Evolutionary conservation across 2,329 filamentous ascomycete species (phyloP).

Genomic region (Myriangium duriaei): DNA sequence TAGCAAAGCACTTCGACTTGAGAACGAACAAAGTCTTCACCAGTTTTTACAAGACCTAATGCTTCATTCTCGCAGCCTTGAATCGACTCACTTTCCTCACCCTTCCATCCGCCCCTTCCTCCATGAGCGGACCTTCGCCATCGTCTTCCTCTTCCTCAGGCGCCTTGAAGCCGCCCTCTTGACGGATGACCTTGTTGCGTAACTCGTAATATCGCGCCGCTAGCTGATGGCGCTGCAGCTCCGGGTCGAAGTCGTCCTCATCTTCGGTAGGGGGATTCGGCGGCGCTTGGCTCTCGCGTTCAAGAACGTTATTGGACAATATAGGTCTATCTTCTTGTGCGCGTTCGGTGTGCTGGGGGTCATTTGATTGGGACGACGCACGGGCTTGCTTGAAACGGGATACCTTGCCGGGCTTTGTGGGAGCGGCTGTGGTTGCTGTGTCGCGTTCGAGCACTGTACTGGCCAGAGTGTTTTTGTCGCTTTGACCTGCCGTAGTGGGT

Average conservation of each 20-base stretch:
- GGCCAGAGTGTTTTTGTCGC: conserved; percentile 23
- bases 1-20: not conserved
- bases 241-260: conserved; percentile 47
- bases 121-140: conserved; percentile 47
- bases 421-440: not conserved
- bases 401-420: conserved; percentile 21
- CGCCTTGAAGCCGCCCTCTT: conserved; percentile 64
- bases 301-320: conserved; percentile 47
- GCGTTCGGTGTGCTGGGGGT: not conserved
- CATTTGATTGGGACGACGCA: not conserved
- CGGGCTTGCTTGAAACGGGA: conserved; percentile 29
- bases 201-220: conserved; percentile 71
- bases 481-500: conserved; percentile 21
- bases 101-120: conserved; percentile 21
- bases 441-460: conserved; percentile 34
- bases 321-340: conserved; percentile 20
- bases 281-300: conserved; percentile 29
- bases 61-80: conserved; percentile 24
- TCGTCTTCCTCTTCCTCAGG: conserved; percentile 56
- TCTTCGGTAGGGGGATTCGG: conserved; percentile 27
- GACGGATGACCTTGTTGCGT: conserved; percentile 71
- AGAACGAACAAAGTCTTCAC: not conserved
- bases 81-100: conserved; percentile 28
- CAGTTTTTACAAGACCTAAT: conserved; percentile 6
- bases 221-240: conserved; percentile 62